phyloP scores from a whole-genome alignment of 495 filamentous ascomycete species.

The Penicillium manginii region DNA sequence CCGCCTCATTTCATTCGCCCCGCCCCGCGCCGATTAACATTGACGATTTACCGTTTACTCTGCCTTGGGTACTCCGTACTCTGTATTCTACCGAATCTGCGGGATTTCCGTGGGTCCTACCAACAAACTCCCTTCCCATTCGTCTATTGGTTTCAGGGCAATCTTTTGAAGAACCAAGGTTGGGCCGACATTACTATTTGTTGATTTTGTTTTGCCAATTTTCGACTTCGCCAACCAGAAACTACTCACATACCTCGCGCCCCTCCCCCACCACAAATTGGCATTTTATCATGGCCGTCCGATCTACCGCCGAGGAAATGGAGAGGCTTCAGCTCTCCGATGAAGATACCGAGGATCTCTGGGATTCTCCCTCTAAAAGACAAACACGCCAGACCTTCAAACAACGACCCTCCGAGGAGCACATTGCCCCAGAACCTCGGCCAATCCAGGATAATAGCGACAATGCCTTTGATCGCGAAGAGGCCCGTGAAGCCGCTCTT shows the following conservation, averaged over 20 bases:
- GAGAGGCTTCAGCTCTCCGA: slow-evolving; percentile 61
- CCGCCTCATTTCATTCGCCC: slow-evolving; percentile 11
- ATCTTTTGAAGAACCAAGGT: not conserved
- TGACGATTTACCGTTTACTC: too few species aligned
- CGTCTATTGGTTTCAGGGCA: not conserved
- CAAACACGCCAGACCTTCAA: slow-evolving; percentile 28
- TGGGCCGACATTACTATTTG: slow-evolving; percentile 6
- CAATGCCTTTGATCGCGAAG: slow-evolving; percentile 65
- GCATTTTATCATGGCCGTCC: slow-evolving; percentile 32
- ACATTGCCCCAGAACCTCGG: slow-evolving; percentile 40
- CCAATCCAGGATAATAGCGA: slow-evolving; percentile 48
- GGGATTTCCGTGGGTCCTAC: too few species aligned
- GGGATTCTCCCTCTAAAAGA: slow-evolving; percentile 68
- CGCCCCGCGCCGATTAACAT: too few species aligned
- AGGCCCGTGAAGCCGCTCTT: slow-evolving; percentile 72
- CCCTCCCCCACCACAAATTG: not conserved
- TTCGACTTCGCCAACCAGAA: not conserved
- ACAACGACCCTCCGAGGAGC: slow-evolving; percentile 32
- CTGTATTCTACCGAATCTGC: too few species aligned
- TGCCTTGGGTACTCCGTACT: too few species aligned
- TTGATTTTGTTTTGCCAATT: slow-evolving; percentile 10
- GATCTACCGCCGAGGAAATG: slow-evolving; percentile 48
- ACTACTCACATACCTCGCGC: not conserved
- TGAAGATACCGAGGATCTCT: slow-evolving; percentile 69
- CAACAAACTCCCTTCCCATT: not conserved